These are phyloP conservation scores for Halocafeteria seosinensis DNA, from an alignment of 108 stramenopile species.

Conservation along the genomic window DNA sequence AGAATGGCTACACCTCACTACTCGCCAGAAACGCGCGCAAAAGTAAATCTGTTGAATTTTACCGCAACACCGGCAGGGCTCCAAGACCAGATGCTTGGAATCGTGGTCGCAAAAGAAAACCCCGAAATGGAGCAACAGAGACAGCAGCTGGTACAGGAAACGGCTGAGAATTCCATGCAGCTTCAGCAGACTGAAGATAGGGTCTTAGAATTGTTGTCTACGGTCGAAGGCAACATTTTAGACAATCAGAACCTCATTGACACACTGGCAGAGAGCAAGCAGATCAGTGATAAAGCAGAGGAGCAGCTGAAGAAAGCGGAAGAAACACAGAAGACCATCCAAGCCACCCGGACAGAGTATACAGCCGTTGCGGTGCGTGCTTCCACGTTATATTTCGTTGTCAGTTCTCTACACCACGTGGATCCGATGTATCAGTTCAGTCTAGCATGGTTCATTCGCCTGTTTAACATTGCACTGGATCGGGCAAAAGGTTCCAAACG, in stretches of 20 bases:
- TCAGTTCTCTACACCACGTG: slow-evolving; percentile 32
- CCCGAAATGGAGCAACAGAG: slow-evolving; percentile 31
- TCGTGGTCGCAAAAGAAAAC: slow-evolving; percentile 27
- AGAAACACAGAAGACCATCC: slow-evolving; percentile 27
- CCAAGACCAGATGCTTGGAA: slow-evolving; percentile 49
- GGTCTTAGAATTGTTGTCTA: slow-evolving; percentile 36
- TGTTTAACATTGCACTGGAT: slow-evolving; percentile 39
- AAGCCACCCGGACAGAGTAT: slow-evolving; percentile 30
- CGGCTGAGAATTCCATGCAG: slow-evolving; percentile 35
- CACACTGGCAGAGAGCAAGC: slow-evolving; percentile 37
- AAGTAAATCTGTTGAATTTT: slow-evolving; percentile 46
- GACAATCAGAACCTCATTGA: slow-evolving; percentile 46
- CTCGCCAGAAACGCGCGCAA: slow-evolving; percentile 30
- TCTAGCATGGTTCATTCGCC: slow-evolving; percentile 42
- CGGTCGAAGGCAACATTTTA: slow-evolving; percentile 42
- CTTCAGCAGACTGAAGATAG: slow-evolving; percentile 43
- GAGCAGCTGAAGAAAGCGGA: slow-evolving; percentile 35
- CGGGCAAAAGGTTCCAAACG: slow-evolving; percentile 21
- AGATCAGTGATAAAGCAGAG: slow-evolving; percentile 33
- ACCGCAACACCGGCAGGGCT: slow-evolving; percentile 43
- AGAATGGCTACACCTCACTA: slow-evolving; percentile 44
- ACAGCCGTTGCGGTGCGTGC: slow-evolving; percentile 38
- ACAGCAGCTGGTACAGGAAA: slow-evolving; percentile 37
- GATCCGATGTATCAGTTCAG: slow-evolving; percentile 55
- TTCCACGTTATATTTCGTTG: slow-evolving; percentile 43